phyloP scores from a whole-genome alignment of 495 filamentous ascomycete genomes.

The Hypoxylon fuscum region DNA sequence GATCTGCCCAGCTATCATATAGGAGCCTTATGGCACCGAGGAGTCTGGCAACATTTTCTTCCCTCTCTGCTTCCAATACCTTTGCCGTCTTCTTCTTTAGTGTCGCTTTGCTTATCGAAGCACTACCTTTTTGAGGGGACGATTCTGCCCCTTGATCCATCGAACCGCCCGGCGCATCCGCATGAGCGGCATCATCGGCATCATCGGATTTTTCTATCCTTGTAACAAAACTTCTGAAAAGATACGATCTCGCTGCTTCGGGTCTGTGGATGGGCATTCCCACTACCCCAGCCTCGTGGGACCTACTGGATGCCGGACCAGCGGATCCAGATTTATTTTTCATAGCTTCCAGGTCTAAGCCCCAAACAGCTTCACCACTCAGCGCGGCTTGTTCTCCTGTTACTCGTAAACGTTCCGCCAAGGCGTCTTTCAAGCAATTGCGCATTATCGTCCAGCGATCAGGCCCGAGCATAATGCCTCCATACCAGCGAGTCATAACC shows the following conservation, averaged over 20 bases:
- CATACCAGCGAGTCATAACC: constrained; percentile 93
- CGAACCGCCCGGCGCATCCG: too few species aligned
- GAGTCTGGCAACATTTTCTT: constrained; percentile 71
- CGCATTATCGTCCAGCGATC: constrained; percentile 74
- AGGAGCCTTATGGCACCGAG: constrained; percentile 73
- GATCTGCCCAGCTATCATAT: constrained; percentile 72
- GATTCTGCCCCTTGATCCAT: too few species aligned
- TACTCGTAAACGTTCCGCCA: constrained; percentile 56
- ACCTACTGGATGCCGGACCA: constrained; percentile 35
- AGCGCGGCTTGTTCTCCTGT: constrained; percentile 50
- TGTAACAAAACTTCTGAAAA: constrained; percentile 67
- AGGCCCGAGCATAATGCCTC: constrained; percentile 83
- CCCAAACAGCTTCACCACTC: constrained; percentile 72
- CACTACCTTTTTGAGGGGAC: too few species aligned
- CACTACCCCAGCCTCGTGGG: constrained; percentile 45
- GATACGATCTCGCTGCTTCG: constrained; percentile 67
- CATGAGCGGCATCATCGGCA: constrained; percentile 3
- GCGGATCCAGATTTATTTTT: constrained; percentile 47
- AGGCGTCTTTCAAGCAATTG: constrained; percentile 54
- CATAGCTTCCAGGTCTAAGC: constrained; percentile 76
- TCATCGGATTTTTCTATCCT: constrained; percentile 10
- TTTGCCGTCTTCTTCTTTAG: constrained; percentile 54
- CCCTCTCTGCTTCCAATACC: constrained; percentile 62
- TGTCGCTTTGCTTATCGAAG: constrained; percentile 22
- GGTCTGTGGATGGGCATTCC: constrained; percentile 74